A percentile compares a stretch with the other conserved stretches of the same genome.
These are phyloP conservation scores for Cinchona pubescens DNA, from an alignment of 257 asterid species.

Conservation along the genomic window DNA sequence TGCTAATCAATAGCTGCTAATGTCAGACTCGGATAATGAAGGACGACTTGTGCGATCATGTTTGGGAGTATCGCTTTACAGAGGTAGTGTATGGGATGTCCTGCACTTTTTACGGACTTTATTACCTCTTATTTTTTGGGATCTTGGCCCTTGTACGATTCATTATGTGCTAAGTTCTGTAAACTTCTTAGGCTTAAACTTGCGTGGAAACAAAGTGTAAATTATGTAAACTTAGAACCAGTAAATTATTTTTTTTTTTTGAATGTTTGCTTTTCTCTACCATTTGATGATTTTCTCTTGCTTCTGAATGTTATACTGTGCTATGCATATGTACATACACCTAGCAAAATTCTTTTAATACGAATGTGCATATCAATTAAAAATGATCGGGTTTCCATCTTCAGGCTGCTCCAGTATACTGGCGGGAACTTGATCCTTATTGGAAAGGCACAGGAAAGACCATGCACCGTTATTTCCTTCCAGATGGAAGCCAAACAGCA, in stretches of 20 bases:
- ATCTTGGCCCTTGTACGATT: neutral
- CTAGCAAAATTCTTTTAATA: no score
- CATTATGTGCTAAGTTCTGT: neutral
- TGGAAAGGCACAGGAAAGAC: constrained; percentile 55
- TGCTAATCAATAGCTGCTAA: constrained; percentile 25
- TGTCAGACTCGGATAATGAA: constrained; percentile 62
- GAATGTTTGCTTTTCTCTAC: neutral
- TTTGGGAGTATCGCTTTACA: constrained; percentile 70
- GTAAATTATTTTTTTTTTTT: no score
- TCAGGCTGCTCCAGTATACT: constrained; percentile 69
- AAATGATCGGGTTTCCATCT: neutral
- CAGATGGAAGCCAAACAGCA: constrained; percentile 73
- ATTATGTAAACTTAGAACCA: no score
- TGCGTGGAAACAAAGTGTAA: no score
- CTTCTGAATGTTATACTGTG: neutral
- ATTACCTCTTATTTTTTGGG: neutral
- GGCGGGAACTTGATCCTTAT: constrained; percentile 73
- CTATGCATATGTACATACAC: neutral
- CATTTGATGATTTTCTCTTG: neutral
- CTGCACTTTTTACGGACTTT: neutral
- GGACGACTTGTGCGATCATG: constrained; percentile 69
- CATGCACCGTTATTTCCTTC: constrained; percentile 71
- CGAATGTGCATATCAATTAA: neutral
- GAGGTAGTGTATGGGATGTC: constrained; percentile 36
- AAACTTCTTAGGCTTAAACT: neutral